Evolutionary conservation across 129 eudicot species (phyloP), one percentile per base, ranked within the genome.

Genomic region (Solidago caesia): DNA sequence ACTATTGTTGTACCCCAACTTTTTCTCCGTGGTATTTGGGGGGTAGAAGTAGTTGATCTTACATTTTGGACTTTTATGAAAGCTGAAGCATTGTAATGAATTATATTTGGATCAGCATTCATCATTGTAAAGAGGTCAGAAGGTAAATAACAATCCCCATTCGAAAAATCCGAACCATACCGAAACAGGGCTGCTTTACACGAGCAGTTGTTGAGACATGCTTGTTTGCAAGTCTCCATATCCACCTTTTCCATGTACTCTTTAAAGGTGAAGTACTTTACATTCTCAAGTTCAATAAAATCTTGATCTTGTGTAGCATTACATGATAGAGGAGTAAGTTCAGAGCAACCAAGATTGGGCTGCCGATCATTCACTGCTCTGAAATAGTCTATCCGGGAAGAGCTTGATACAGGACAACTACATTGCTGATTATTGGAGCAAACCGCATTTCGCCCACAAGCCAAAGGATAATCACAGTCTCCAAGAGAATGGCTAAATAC

Each of bases 121-220:
- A 7, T 14, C 61, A 67, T 14, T 1, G 92, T 76, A 59, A 82
- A 74, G 8, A 87, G 51, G 21, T 82, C 69, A 11, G 80, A 45
- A 44, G 77, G 43, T 46, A 77, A 61, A 47, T 5, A 61, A 49
- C 86, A 78, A 9, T 26, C 12, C 48, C 76, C 76, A 8, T 6
- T 3, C 44, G 74, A 72, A 53, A 59, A 39, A 67, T 64, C 56
- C 4, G 10, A 26, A 9, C 6, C 11, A 58, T 70, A 68, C 6
- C 5, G 64, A 59, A 85, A 85, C 15, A 85, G 3, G 11, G 83
- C 81, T 48, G 82, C 89, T 78, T 70, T 69, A 74, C 89, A 85
- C 4, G 77, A 59, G 66, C 86, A 85, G 41, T 78, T 78, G 15
- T 64, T 52, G 64, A 82, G 61, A 46, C 89, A 82, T 15, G 79